A percentile compares a stretch with the other conserved stretches of the same genome.
phyloP scores from a whole-genome alignment of 2,329 filamentous ascomycete genomes.

The Venturia nashicola region DNA sequence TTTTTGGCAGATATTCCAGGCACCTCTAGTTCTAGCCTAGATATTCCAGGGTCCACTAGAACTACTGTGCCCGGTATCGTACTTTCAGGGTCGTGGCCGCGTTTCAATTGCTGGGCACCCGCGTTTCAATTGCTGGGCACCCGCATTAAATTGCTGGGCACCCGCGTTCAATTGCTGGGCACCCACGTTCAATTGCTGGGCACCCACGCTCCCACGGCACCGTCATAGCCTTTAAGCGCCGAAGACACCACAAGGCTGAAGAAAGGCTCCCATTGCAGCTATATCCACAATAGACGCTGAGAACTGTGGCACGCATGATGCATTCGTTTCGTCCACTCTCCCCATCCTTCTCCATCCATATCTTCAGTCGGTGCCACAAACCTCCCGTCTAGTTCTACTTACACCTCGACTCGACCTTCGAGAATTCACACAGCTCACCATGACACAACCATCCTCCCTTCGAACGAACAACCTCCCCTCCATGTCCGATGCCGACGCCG shows the following conservation, averaged over 20 bases:
- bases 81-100: background rate
- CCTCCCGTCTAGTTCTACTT: too few relatives aligned
- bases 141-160: too few relatives aligned
- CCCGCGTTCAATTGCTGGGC: background rate
- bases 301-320: too few relatives aligned
- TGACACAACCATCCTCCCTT: slow-evolving; percentile 4
- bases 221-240: background rate
- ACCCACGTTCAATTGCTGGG: background rate
- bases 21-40: too few relatives aligned
- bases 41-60: too few relatives aligned
- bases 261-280: too few relatives aligned
- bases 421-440: background rate
- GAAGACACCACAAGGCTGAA: background rate
- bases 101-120: background rate
- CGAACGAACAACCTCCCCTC: slow-evolving; percentile 38
- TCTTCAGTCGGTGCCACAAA: background rate
- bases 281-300: too few relatives aligned
- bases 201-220: too few relatives aligned
- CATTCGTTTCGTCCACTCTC: background rate
- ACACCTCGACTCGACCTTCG: background rate
- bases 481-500: slow-evolving; percentile 46
- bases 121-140: background rate
- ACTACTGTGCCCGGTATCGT: too few relatives aligned
- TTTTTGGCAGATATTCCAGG: background rate
- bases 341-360: background rate